Base-by-base conservation (phyloP, 306 rosid genomes). In the Inga oerstediana region DNA sequence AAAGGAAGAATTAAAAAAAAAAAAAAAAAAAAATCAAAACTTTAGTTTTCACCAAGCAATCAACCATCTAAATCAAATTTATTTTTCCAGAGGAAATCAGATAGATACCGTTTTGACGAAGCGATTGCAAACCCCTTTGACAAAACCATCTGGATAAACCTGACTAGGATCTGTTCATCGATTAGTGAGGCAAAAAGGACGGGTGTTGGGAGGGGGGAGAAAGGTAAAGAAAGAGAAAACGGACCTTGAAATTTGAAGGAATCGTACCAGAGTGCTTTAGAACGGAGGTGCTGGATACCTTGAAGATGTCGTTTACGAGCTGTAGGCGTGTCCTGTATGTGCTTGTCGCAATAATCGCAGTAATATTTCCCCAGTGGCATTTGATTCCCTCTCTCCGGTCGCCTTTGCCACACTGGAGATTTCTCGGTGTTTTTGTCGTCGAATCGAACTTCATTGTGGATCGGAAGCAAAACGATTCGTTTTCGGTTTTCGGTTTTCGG, bases 271-370 rank as follows among this genome's bases (percentile, higher is more conserved):
- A 88, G 91, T 76, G 97, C 95, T 83, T 94, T 93, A 82, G 97
- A 89, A 74, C 93, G 88, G 34, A 84, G 90, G 67, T 96, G 98
- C 6, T 90, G 94, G 80, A 89, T 89, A 7, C 91, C 88, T 10
- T 86, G 89, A 75, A 83, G 86, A 83, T 93, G 98, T 43, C 99
- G 94, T 84, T 88, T 92, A 8, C 99, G 86, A 52, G 92, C 97
- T 0, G 66, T 84, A 0, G 93, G 86, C 5, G 92, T 90, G 83
- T 96, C 99, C 74, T 89, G 97, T 79, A 96, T 92, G 69, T 87
- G 88, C 87, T 91, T 93, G 37, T 91, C 89, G 82, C 99, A 96
- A 77, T 96, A 96, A 20, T 96, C 99, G 86, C 98, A 96, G 74
- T 87, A 80, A 39, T 89, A 93, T 71, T 92, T 93, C 58, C 85